Base-by-base conservation (phyloP, 164 flowering plant species). In the Pachysandra terminalis region DNA sequence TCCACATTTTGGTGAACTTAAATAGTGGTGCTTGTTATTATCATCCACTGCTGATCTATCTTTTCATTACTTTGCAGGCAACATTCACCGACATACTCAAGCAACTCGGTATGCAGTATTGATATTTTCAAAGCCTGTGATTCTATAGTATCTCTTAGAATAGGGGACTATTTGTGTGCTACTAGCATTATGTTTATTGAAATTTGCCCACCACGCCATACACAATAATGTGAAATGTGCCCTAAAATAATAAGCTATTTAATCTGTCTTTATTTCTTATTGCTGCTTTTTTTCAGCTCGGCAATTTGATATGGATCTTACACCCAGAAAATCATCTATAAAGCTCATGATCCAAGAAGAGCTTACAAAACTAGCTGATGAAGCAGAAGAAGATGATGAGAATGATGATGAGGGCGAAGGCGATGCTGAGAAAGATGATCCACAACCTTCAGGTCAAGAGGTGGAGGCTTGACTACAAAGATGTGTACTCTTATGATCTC, bases 321-420 rank as follows among this genome's bases (percentile, higher is more conserved):
- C 87, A 19, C 72, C 91, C 26, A 86, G 87, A 67, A 88, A 90
- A 77, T 61, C 86, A 32, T 80, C 83, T 0, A 84, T 90, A 79
- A 94, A 94, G 79, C 71, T 81, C 23, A 79, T 91, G 86, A 91
- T 94, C 68, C 91, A 90, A 71, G 91, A 90, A 56, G 97, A 94
- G 76, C 90, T 94, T 8, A 90, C 96, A 1, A 94, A 89, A 77
- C 79, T 94, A 69, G 95, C 97, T 21, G 95, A 82, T 45, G 94
- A 88, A 64, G 91, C 78, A 3, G 96, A 88, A 54, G 86, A 83
- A 0, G 90, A 87, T 10, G 91, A 83, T 9, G 90, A 84, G 13
- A 86, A 65, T 9, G 77, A 66, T 0, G 76, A 68, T 45, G 51
- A 45, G 1, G 51, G 51, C 1, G 51, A 45, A 45, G 51, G 51